Base-by-base conservation (phyloP, 805 yeast genomes). In the Alloascoidea africana region DNA sequence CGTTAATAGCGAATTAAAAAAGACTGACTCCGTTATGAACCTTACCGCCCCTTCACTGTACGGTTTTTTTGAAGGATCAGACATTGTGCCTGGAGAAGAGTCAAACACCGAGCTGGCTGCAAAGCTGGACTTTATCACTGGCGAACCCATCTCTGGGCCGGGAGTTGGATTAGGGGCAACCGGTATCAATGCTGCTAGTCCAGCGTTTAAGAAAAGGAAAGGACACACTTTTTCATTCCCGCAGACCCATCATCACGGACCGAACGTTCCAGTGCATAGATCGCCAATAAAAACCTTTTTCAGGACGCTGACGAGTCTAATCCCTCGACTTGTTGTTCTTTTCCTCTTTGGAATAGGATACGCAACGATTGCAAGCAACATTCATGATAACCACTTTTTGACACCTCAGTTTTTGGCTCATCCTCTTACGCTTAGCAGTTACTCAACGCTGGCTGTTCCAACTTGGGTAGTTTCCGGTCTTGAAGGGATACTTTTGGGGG, bases 21-120 rank as follows among this genome's bases (percentile, higher is more conserved):
- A 37, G 35, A 35, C 37, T n/a, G 38, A 35, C 18, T 55, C 65
- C 33, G 55, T 60, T 27, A 39, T 60, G 46, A 56, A 62, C 45
- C 49, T 66, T 40, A 66, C 62, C 37, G 63, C 63, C 36, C 67
- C 70, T 2, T 53, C 64, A 4, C 58, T 64, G 39, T 67, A 66
- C 36, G 67, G 68, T 38, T 47, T 40, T 55, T 67, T 44, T 58
- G 65, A 44, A 56, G 16, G n/a, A 6, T 14, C 27, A 6, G 36
- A 34, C 11, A 14, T 34, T 17, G 16, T 55, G 38, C 56, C 60
- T 37, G 52, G 6, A 6, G 36, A 34, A 15, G 18, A 34, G 8
- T 8, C n/a, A 8, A 23, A 23, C n/a, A 23, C 13, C n/a, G 30
- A 23, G n/a, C n/a, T 23, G n/a, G n/a, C n/a, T 23, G 8, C 30